phyloP scores from a whole-genome alignment of 257 asterid species.

The Salvia rosmarinus region DNA sequence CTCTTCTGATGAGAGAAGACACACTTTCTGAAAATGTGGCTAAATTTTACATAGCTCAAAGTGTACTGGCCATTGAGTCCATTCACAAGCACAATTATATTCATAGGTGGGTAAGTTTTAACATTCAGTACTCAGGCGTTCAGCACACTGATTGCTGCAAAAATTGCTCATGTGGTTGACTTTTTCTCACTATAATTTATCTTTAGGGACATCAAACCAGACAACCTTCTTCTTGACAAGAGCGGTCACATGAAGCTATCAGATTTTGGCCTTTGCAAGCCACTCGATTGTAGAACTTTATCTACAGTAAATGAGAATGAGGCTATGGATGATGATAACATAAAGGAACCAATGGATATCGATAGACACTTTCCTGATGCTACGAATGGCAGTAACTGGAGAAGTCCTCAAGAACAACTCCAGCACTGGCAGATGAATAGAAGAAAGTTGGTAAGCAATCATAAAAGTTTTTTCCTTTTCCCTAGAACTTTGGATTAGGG shows the following conservation, averaged over 20 bases:
- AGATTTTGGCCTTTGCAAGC: conserved; percentile 98
- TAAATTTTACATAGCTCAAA: conserved; percentile 91
- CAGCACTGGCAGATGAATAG: conserved; percentile 93
- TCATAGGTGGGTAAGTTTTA: conserved; percentile 68
- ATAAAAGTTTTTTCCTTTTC: conserved; percentile 7
- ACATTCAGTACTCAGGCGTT: conserved; percentile 17
- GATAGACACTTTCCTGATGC: conserved; percentile 59
- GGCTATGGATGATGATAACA: conserved; percentile 59
- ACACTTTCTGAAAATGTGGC: conserved; percentile 84
- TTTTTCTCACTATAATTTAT: conserved; percentile 29
- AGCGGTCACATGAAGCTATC: conserved; percentile 97
- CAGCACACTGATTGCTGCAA: conserved; percentile 19
- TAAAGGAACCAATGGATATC: conserved; percentile 58
- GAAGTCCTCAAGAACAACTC: conserved; percentile 80
- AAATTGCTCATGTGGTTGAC: conserved; percentile 14
- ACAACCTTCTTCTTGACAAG: conserved; percentile 92
- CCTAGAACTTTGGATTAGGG: neutral
- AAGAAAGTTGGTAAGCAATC: conserved; percentile 72
- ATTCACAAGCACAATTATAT: conserved; percentile 93
- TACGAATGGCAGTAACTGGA: conserved; percentile 60
- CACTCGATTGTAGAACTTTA: conserved; percentile 80
- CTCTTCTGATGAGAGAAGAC: conserved; percentile 92
- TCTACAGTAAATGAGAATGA: conserved; percentile 75
- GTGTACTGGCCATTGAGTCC: conserved; percentile 89
- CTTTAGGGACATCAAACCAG: conserved; percentile 93